A percentile compares a stretch with the other conserved stretches of the same genome.
Conservation (phyloP, 768 basidiomycete species). For the Naganishia antarctica region DNA sequence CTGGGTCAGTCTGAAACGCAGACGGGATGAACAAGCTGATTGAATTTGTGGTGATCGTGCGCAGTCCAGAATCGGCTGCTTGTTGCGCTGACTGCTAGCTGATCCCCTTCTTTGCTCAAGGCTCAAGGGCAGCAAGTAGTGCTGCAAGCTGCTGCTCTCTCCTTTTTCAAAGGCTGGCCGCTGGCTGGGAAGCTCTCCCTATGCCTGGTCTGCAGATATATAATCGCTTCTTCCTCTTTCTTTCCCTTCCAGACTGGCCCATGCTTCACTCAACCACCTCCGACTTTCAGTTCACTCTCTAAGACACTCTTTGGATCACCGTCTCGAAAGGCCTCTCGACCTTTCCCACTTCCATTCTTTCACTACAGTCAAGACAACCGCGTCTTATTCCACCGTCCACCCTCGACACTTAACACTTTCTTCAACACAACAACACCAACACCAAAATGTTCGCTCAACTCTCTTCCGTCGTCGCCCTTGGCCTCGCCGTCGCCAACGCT, state of each 20-base stretch:
- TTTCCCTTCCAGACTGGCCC: neutral
- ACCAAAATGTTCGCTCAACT: conserved; percentile 17
- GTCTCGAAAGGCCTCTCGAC: conserved; percentile 1
- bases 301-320: neutral
- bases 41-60: neutral
- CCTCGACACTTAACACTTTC: conserved; percentile 8
- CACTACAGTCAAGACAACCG: conserved; percentile 19
- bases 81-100: neutral
- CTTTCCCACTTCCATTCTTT: conserved; percentile 15
- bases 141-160: no score
- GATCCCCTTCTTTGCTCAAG: neutral
- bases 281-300: neutral
- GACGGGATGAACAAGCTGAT: no score
- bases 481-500: conserved; percentile 25
- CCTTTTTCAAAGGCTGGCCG: no score
- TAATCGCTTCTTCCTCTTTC: neutral
- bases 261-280: neutral
- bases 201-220: neutral
- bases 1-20: neutral
- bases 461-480: conserved; percentile 9
- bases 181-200: neutral
- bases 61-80: neutral
- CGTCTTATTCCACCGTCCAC: conserved; percentile 18
- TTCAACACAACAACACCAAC: conserved; percentile 5
- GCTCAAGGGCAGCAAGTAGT: neutral